Evolutionary conservation across 371 early-diverging fungal species (phyloP).

Genomic region (Mucor circinelloides): DNA sequence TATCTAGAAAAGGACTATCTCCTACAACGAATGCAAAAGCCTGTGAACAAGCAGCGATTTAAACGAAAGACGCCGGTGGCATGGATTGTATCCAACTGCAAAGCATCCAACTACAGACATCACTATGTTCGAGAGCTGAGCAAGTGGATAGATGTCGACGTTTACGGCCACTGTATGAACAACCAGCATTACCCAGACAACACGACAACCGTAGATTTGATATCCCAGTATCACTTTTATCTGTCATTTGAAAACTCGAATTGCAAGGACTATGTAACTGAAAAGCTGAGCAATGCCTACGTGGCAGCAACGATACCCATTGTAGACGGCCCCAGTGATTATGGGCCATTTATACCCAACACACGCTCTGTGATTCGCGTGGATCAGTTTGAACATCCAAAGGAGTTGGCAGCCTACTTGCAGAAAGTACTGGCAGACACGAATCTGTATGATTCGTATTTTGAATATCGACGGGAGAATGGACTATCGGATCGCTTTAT

Average conservation of each 20-base stretch:
- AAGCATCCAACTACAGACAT: slow-evolving; percentile 11
- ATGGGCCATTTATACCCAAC: slow-evolving; percentile 16
- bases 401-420: background rate
- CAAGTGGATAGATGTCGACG: slow-evolving; percentile 11
- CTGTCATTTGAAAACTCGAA: slow-evolving; percentile 11
- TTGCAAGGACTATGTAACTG: slow-evolving; percentile 18
- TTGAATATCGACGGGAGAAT: background rate
- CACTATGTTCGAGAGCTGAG: slow-evolving; percentile 11
- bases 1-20: background rate
- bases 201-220: slow-evolving; percentile 2
- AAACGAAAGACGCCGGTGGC: slow-evolving; percentile 3
- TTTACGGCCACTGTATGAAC: slow-evolving; percentile 13
- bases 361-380: slow-evolving; percentile 7
- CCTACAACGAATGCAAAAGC: background rate
- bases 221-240: slow-evolving; percentile 10
- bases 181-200: background rate
- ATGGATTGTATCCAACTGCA: slow-evolving; percentile 19
- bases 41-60: background rate
- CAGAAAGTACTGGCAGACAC: background rate
- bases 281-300: slow-evolving; percentile 11
- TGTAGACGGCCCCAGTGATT: slow-evolving; percentile 19
- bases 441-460: background rate
- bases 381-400: slow-evolving; percentile 8
- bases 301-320: slow-evolving; percentile 8
- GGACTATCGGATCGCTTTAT: slow-evolving; percentile 4